phyloP scores from a whole-genome alignment of 2,329 filamentous ascomycete genomes.

The Fusarium secorum region DNA sequence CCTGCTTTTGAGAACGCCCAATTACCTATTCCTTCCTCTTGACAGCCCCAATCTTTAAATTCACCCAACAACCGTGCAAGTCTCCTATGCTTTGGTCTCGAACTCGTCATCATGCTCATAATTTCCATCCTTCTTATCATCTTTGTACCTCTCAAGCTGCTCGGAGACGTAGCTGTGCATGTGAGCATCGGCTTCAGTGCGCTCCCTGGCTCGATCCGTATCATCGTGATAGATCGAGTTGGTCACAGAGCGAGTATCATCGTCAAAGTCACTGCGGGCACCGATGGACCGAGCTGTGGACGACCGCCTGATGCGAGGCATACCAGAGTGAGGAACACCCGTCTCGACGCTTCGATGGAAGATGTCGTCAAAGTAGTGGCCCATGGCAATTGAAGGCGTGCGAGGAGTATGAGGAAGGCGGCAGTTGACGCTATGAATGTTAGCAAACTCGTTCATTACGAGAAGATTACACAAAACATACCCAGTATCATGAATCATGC shows the following conservation, averaged over 20 bases:
- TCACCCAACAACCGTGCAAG: not conserved
- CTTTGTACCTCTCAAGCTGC: conserved; percentile 75
- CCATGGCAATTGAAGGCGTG: conserved; percentile 81
- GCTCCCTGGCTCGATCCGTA: conserved; percentile 56
- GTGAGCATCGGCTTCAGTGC: conserved; percentile 69
- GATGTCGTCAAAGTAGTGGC: conserved; percentile 95
- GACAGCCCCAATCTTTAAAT: not conserved
- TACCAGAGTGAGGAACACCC: conserved; percentile 49
- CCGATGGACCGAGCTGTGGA: conserved; percentile 87
- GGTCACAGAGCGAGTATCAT: conserved; percentile 46
- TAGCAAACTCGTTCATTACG: conserved; percentile 45
- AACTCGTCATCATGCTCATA: conserved; percentile 55
- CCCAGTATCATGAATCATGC: conserved; percentile 98
- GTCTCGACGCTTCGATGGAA: conserved; percentile 60
- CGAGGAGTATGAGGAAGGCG: conserved; percentile 92
- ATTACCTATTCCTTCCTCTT: conserved; percentile 15
- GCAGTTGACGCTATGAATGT: conserved; percentile 75
- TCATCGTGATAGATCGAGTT: conserved; percentile 48
- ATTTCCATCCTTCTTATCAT: conserved; percentile 38
- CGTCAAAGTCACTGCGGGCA: conserved; percentile 78
- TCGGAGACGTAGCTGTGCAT: conserved; percentile 83
- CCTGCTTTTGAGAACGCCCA: conserved; percentile 32
- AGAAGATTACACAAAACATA: conserved; percentile 56
- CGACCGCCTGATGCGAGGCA: conserved; percentile 73
- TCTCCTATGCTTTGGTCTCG: conserved; percentile 51